These are phyloP conservation scores for Bjerkandera adusta DNA, from an alignment of 1,284 basidiomycete genomes.

Conservation along the genomic window DNA sequence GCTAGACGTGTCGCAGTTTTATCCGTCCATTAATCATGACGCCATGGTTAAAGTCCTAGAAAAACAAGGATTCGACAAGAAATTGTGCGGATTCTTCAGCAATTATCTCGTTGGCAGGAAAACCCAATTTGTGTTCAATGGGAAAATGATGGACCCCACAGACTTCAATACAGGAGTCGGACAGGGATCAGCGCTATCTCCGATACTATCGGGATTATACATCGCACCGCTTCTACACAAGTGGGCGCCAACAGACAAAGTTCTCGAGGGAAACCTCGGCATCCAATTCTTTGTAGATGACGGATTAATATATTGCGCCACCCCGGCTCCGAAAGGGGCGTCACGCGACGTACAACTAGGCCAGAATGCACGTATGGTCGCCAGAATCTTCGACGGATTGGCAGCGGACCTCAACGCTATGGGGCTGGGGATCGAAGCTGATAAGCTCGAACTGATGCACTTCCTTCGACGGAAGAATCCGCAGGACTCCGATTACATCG, in stretches of 20 bases:
- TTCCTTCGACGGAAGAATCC: neutral
- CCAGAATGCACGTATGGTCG: no score
- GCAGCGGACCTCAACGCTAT: no score
- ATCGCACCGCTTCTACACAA: neutral
- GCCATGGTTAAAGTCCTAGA: conserved; percentile 1
- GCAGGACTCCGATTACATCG: neutral
- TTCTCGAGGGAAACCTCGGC: neutral
- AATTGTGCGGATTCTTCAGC: conserved; percentile 8
- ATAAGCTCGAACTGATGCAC: neutral
- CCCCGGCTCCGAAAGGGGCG: no score
- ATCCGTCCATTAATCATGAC: conserved; percentile 15
- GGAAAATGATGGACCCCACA: neutral
- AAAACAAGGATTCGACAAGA: conserved; percentile 8
- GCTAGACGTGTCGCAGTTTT: conserved; percentile 16
- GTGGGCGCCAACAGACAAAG: neutral
- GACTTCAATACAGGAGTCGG: conserved; percentile 4
- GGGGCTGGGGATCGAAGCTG: neutral
- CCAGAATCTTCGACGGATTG: no score
- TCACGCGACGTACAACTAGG: no score
- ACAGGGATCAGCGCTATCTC: conserved; percentile 7
- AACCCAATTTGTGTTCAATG: conserved; percentile 11
- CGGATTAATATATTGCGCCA: conserved; percentile 10
- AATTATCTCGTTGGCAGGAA: conserved; percentile 12
- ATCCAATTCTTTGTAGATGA: conserved; percentile 12
- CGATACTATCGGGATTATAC: conserved; percentile 3